Evolutionary conservation across 1,284 basidiomycete species (phyloP).

Genomic region (Gomphus bonarii): DNA sequence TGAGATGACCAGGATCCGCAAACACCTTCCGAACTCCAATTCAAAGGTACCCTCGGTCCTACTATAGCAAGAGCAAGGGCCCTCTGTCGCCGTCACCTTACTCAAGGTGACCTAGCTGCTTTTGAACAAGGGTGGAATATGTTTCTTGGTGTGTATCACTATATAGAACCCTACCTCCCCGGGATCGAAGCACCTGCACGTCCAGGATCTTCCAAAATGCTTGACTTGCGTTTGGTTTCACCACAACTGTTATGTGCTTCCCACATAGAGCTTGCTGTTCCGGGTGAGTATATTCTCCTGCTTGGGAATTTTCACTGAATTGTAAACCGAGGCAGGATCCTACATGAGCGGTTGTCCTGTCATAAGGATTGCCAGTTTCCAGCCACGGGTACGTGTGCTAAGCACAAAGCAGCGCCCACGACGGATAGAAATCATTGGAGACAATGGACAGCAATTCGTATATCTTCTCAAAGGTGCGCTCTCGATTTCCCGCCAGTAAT

Average conservation of each 20-base stretch:
- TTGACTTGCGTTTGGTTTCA: constrained; percentile 57
- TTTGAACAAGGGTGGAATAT: constrained; percentile 57
- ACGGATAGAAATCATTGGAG: constrained; percentile 43
- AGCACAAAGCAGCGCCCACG: constrained; percentile 53
- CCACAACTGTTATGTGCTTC: constrained; percentile 44
- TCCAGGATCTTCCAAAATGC: constrained; percentile 19
- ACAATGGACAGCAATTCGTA: constrained; percentile 48
- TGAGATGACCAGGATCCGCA: constrained; percentile 34
- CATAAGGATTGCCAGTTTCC: constrained; percentile 40
- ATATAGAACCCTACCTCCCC: constrained; percentile 45
- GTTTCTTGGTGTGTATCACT: constrained; percentile 44
- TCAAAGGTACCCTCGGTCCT: constrained; percentile 47
- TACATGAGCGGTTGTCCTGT: constrained; percentile 47
- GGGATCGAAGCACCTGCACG: constrained; percentile 25
- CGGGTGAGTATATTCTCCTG: constrained; percentile 25
- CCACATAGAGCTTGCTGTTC: constrained; percentile 50
- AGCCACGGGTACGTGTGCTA: constrained; percentile 41
- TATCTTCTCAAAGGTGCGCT: constrained; percentile 43
- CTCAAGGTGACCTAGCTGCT: constrained; percentile 41
- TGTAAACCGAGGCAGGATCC: constrained; percentile 25
- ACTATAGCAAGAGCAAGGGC: constrained; percentile 48
- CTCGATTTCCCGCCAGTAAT: background rate
- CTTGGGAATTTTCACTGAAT: background rate
- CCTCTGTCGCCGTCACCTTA: constrained; percentile 39
- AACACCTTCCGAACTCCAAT: constrained; percentile 50